phyloP scores from a whole-genome alignment of 2,329 filamentous ascomycete genomes.

The Xylariaceae sp. region DNA sequence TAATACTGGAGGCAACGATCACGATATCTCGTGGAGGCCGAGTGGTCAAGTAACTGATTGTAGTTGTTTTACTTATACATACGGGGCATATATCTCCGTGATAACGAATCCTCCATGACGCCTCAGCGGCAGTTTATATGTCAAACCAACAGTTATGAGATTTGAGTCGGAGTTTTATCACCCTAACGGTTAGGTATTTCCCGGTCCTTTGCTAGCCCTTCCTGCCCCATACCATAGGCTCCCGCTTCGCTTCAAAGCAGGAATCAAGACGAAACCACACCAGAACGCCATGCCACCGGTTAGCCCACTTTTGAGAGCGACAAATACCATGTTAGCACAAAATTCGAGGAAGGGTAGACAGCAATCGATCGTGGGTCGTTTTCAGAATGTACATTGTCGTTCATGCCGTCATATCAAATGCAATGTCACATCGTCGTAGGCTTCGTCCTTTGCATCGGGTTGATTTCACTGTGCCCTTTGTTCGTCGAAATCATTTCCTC shows the following conservation, averaged over 20 bases:
- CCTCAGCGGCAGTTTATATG: background rate
- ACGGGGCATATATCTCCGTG: background rate
- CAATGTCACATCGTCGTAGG: constrained; percentile 8
- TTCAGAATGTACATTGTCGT: background rate
- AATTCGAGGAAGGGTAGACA: background rate
- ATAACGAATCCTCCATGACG: background rate
- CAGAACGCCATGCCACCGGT: constrained; percentile 7
- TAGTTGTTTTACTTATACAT: no score
- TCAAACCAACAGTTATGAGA: background rate
- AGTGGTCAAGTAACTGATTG: no score
- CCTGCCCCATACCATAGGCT: background rate
- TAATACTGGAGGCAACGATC: no score
- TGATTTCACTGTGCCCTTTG: background rate
- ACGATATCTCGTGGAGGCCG: no score
- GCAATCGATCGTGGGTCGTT: background rate
- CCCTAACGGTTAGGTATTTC: no score
- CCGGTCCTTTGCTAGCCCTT: background rate
- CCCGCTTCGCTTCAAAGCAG: background rate
- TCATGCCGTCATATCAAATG: constrained; percentile 8
- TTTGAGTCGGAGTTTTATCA: background rate
- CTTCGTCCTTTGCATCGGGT: background rate
- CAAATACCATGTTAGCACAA: constrained; percentile 1
- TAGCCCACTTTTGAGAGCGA: background rate
- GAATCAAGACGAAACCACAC: background rate
- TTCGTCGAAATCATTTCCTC: background rate